Conservation (phyloP, 768 basidiomycete genomes). For the Multifurca ochricompacta region DNA sequence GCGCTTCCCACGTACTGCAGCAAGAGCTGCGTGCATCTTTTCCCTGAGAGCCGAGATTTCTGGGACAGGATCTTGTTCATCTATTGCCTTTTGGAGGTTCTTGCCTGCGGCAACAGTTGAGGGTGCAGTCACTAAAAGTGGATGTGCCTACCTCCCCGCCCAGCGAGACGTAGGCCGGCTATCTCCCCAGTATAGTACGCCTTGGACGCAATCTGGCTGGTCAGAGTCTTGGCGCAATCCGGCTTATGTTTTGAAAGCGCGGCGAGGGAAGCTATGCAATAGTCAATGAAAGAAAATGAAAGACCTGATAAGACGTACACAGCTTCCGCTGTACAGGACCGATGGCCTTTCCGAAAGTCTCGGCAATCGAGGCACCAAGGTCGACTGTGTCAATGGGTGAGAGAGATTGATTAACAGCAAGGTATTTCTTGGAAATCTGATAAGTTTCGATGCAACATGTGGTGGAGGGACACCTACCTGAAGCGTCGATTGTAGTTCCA, state of each 20-base stretch:
- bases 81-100: constrained; percentile 54
- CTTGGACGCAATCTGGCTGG: constrained; percentile 84
- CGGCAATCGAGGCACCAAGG: constrained; percentile 84
- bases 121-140: neutral
- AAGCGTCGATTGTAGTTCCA: constrained; percentile 86
- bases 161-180: constrained; percentile 68
- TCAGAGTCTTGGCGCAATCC: constrained; percentile 74
- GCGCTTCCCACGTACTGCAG: constrained; percentile 62
- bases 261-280: constrained; percentile 42
- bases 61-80: constrained; percentile 46
- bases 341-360: constrained; percentile 76
- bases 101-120: constrained; percentile 33
- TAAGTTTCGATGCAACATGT: neutral
- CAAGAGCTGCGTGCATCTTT: constrained; percentile 58
- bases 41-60: constrained; percentile 61
- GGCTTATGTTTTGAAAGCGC: constrained; percentile 55
- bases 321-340: constrained; percentile 70
- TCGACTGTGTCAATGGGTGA: constrained; percentile 73
- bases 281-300: neutral
- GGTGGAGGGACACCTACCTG: constrained; percentile 47
- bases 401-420: constrained; percentile 63
- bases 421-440: constrained; percentile 60
- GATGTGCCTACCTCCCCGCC: constrained; percentile 45
- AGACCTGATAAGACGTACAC: constrained; percentile 38
- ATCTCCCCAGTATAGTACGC: constrained; percentile 86